Percentiles rank a stretch among this genome's conserved stretches.
These are phyloP conservation scores for Phoma herbarum DNA, from an alignment of 2,329 filamentous ascomycete genomes.

Conservation along the genomic window DNA sequence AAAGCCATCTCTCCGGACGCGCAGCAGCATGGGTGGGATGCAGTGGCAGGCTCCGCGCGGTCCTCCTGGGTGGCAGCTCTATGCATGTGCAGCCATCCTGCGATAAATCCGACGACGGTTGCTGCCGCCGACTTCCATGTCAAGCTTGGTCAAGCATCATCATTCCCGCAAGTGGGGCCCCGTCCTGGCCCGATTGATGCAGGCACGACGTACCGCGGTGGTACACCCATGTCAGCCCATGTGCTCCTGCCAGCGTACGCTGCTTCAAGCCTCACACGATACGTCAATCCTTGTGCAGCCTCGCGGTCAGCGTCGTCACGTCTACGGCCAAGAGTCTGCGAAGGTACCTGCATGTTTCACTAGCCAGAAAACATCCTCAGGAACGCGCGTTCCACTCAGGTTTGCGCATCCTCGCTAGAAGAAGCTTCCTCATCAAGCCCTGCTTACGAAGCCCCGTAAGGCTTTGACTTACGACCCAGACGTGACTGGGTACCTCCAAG, in stretches of 20 bases:
- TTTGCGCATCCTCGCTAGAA: background rate
- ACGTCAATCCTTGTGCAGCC: background rate
- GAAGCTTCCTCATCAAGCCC: slow-evolving; percentile 9
- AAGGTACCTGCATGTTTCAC: slow-evolving; percentile 20
- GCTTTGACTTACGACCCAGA: background rate
- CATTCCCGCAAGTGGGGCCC: slow-evolving; percentile 17
- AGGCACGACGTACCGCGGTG: background rate
- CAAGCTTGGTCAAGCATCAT: slow-evolving; percentile 20
- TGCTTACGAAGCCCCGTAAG: background rate
- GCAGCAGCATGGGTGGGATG: slow-evolving; percentile 40
- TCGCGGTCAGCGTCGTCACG: slow-evolving; percentile 18
- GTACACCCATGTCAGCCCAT: background rate
- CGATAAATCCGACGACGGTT: slow-evolving; percentile 10
- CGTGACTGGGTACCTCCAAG: too few relatives aligned
- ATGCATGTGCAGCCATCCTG: slow-evolving; percentile 18
- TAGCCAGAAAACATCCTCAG: slow-evolving; percentile 8
- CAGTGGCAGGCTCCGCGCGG: slow-evolving; percentile 19
- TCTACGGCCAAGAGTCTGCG: slow-evolving; percentile 7
- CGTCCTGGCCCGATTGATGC: background rate
- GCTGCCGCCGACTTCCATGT: slow-evolving; percentile 6
- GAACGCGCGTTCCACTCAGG: slow-evolving; percentile 21
- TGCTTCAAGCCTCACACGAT: background rate
- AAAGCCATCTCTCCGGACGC: slow-evolving; percentile 46
- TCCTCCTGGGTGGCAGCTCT: slow-evolving; percentile 30
- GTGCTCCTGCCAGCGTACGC: background rate